Evolutionary conservation across 2,329 filamentous ascomycete species (phyloP).

Genomic region (Fusarium nanum): DNA sequence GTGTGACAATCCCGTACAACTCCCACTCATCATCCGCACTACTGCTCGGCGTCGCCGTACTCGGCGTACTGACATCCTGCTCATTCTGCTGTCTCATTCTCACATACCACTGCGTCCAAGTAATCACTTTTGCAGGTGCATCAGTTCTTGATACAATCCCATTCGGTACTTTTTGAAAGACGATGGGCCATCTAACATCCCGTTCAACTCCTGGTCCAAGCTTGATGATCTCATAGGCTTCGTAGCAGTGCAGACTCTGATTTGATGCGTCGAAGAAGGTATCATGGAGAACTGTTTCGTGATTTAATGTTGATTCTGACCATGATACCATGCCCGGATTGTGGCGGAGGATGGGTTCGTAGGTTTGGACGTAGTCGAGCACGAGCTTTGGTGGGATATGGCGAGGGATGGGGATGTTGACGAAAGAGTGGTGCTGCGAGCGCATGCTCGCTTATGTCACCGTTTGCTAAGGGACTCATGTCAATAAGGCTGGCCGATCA

Average conservation of each 20-base stretch:
- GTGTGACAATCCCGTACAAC: slow-evolving; percentile 46
- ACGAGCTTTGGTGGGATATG: slow-evolving; percentile 51
- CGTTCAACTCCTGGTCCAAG: slow-evolving; percentile 55
- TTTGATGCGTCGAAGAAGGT: slow-evolving; percentile 53
- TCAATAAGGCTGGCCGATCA: background rate
- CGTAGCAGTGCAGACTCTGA: slow-evolving; percentile 49
- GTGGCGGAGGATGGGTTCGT: slow-evolving; percentile 55
- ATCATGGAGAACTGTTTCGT: slow-evolving; percentile 51
- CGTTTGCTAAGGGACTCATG: background rate
- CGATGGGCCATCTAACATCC: slow-evolving; percentile 55
- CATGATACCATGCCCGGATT: slow-evolving; percentile 53
- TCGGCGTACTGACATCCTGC: slow-evolving; percentile 30
- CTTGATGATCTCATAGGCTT: slow-evolving; percentile 47
- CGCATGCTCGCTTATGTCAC: slow-evolving; percentile 46
- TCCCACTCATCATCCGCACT: slow-evolving; percentile 44
- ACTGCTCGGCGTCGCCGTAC: slow-evolving; percentile 27
- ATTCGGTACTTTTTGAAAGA: slow-evolving; percentile 55
- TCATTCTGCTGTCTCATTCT: slow-evolving; percentile 23
- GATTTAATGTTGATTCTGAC: slow-evolving; percentile 47
- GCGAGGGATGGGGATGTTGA: slow-evolving; percentile 56
- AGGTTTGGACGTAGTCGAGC: slow-evolving; percentile 54
- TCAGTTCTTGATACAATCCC: slow-evolving; percentile 57
- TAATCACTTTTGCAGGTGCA: slow-evolving; percentile 55
- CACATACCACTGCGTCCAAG: slow-evolving; percentile 54
- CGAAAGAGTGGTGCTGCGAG: slow-evolving; percentile 49